Evolutionary conservation across 2,329 filamentous ascomycete species (phyloP), one percentile per base, ranked within the genome.

Genomic region (Neofusicoccum umdonicola): DNA sequence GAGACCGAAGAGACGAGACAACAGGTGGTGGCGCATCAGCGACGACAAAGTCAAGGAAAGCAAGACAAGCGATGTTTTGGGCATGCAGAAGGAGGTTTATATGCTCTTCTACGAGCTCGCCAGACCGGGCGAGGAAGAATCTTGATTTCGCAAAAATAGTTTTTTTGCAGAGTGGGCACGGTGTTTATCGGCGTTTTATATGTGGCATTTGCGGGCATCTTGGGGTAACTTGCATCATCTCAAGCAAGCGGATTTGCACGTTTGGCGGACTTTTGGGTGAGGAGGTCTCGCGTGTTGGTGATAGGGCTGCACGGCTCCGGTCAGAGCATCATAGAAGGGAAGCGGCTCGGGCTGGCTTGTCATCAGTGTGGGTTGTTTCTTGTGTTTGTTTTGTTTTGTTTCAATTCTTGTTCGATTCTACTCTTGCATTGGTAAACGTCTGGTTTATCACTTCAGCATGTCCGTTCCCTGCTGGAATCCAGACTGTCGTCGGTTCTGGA

Each of bases 1-100:
- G 69, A 87, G 85, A 66, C 66, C 71, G n/a, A 86, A 84, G 69
- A 88, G 86, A 72, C 78, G 81, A 12, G 85, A 84, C 50, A 90
- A 96, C 72, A 88, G 90, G 45, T 99, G 95, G 95, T 99, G 95
- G 95, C 88, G 95, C 41, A 96, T 99, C 69, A 97, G 93, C 69
- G 95, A 99, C 75, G 95, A 99, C 69, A 97, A 96, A 78, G 87
- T 98, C 71, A 95, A 94, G 74, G 94, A 98, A 78, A 90, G 92
- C 69, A 97, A 93, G 81, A 98, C 93, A 5, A 87, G 85, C 63
- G 95, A 99, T 70, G 92, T 99, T 6, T 77, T 99, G 65, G 87
- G 88, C 7, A 97, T 97, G 93, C 93, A 97, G 78, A 90, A 89
- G 71, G 95, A 99, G 78, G 94, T 98, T 0, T 99, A 99, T 76